phyloP scores from a whole-genome alignment of 2,329 filamentous ascomycete species.

The Stylonectria norvegica region DNA sequence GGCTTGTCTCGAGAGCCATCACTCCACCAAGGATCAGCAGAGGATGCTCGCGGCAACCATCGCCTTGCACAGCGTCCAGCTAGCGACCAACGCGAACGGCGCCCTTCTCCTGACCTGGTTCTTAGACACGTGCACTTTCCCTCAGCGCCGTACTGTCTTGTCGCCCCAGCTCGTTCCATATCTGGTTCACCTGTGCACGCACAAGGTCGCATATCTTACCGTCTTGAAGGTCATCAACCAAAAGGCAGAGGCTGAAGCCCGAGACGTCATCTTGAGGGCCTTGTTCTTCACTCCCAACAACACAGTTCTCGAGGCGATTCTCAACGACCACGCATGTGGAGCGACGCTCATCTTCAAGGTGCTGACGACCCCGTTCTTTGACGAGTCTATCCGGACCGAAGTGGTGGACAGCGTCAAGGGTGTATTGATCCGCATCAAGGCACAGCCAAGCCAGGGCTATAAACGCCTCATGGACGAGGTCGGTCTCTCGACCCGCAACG shows the following conservation, averaged over 20 bases:
- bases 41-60: conserved; percentile 91
- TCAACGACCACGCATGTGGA: conserved; percentile 87
- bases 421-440: conserved; percentile 85
- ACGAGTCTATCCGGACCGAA: conserved; percentile 82
- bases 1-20: conserved; percentile 93
- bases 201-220: conserved; percentile 96
- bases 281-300: conserved; percentile 90
- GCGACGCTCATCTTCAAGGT: conserved; percentile 98
- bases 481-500: conserved; percentile 69
- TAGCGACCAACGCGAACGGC: conserved; percentile 94
- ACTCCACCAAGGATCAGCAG: conserved; percentile 92
- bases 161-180: conserved; percentile 90
- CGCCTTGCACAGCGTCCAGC: conserved; percentile 91
- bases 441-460: conserved; percentile 91
- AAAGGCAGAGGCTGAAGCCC: conserved; percentile 86
- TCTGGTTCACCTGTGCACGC: conserved; percentile 91
- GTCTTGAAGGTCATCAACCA: conserved; percentile 99
- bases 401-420: conserved; percentile 90
- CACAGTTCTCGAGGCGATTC: conserved; percentile 81
- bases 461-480: conserved; percentile 99
- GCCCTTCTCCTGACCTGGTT: conserved; percentile 95
- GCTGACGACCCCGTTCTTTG: conserved; percentile 93
- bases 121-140: conserved; percentile 95
- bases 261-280: conserved; percentile 84
- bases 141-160: conserved; percentile 82